Evolutionary conservation across 2,329 filamentous ascomycete species (phyloP).

Genomic region (Cytospora chrysosperma): DNA sequence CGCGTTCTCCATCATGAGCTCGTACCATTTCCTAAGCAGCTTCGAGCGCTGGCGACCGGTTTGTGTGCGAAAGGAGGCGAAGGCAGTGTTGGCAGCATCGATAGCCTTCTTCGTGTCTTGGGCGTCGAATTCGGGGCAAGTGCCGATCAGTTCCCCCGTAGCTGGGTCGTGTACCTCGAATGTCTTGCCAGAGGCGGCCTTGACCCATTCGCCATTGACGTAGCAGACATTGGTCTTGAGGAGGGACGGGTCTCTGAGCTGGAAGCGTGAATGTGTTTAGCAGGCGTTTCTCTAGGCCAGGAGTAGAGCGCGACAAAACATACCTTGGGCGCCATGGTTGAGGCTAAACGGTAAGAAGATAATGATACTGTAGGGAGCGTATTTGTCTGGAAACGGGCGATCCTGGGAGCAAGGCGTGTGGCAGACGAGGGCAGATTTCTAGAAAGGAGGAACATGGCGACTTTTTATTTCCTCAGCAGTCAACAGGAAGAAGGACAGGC

Average conservation of each 20-base stretch:
- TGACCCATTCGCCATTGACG: constrained; percentile 90
- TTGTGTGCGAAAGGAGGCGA: constrained; percentile 66
- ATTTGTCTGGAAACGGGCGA: constrained; percentile 32
- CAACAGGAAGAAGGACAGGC: not conserved
- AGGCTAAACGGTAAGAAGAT: constrained; percentile 35
- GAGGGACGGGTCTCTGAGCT: constrained; percentile 78
- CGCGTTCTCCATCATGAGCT: constrained; percentile 73
- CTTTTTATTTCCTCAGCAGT: not conserved
- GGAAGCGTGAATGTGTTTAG: not conserved
- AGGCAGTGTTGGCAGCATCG: constrained; percentile 74
- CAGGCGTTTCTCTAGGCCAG: not conserved
- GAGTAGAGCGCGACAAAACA: constrained; percentile 1
- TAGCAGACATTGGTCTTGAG: constrained; percentile 81
- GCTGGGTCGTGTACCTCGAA: constrained; percentile 88
- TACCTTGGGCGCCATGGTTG: constrained; percentile 49
- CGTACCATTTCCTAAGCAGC: constrained; percentile 77
- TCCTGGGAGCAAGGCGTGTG: constrained; percentile 27
- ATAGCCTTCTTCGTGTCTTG: constrained; percentile 80
- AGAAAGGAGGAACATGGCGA: constrained; percentile 20
- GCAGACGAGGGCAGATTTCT: constrained; percentile 28
- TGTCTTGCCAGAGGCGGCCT: constrained; percentile 81
- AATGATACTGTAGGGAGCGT: constrained; percentile 28
- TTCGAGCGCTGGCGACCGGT: constrained; percentile 74
- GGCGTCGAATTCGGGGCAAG: constrained; percentile 78
- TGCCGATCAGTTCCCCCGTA: constrained; percentile 76